Evolutionary conservation across 148 eudicot species (phyloP).

Genomic region (Talinum fruticosum): DNA sequence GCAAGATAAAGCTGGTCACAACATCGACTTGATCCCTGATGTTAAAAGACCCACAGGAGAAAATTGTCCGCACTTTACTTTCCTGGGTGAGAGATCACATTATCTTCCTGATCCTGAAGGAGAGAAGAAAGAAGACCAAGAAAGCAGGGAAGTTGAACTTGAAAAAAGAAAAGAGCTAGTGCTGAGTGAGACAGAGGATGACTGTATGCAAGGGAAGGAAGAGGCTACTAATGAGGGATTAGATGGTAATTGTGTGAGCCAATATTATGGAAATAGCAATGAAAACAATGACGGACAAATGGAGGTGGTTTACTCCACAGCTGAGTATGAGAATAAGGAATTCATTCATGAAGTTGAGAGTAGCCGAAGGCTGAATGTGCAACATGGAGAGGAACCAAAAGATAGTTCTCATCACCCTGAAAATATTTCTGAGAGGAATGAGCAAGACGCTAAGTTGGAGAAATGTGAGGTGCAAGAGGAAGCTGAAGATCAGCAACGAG

Average conservation of each 20-base stretch:
- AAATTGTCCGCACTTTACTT: constrained; percentile 17
- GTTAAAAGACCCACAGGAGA: constrained; percentile 8
- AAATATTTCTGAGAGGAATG: constrained; percentile 15
- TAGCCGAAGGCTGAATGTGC: constrained; percentile 3
- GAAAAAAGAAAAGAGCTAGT: constrained; percentile 16
- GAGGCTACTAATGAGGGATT: constrained; percentile 23
- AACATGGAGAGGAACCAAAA: constrained; percentile 14
- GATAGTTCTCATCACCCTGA: constrained; percentile 26
- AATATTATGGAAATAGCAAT: constrained; percentile 17
- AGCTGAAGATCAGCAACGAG: background rate
- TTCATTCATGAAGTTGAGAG: constrained; percentile 6
- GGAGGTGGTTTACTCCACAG: constrained; percentile 28
- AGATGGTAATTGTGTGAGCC: constrained; percentile 22
- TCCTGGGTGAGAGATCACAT: constrained; percentile 9
- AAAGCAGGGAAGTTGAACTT: constrained; percentile 13
- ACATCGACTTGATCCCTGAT: constrained; percentile 3
- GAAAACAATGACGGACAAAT: constrained; percentile 27
- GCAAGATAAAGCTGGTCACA: constrained; percentile 6
- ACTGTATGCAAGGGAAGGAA: constrained; percentile 24
- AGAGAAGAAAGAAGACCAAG: constrained; percentile 25
- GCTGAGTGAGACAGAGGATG: constrained; percentile 29
- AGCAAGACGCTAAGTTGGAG: constrained; percentile 26
- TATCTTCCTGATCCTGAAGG: constrained; percentile 14
- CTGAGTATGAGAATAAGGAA: constrained; percentile 25
- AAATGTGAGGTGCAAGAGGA: background rate